phyloP scores from a whole-genome alignment of 495 filamentous ascomycete species.

The Tuber melanosporum region DNA sequence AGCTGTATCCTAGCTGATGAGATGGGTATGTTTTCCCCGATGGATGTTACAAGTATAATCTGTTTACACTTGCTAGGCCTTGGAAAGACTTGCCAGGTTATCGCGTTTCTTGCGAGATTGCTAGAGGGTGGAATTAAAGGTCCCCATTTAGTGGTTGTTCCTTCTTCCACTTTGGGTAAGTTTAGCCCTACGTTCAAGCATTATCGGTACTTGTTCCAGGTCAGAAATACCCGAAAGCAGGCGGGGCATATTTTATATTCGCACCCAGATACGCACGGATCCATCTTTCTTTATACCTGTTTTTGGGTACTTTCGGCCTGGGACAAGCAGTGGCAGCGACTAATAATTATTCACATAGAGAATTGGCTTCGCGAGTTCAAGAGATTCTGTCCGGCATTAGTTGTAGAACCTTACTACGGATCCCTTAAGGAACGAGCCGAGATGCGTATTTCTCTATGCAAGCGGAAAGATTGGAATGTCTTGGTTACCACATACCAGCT shows the following conservation, averaged over 20 bases:
- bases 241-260: neutral
- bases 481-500: constrained; percentile 86
- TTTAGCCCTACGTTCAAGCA: neutral
- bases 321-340: neutral
- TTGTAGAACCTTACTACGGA: constrained; percentile 76
- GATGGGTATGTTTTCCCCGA: constrained; percentile 56
- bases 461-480: constrained; percentile 65
- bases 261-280: neutral
- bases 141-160: constrained; percentile 83
- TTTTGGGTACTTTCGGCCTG: neutral
- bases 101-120: constrained; percentile 80
- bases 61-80: constrained; percentile 48
- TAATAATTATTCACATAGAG: constrained; percentile 48
- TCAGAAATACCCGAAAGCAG: neutral
- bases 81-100: constrained; percentile 95
- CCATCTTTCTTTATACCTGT: neutral
- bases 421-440: constrained; percentile 55
- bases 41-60: constrained; percentile 1
- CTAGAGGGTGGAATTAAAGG: constrained; percentile 60
- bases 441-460: constrained; percentile 60
- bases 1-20: constrained; percentile 93
- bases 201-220: neutral
- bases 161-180: constrained; percentile 65
- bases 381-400: constrained; percentile 70
- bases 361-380: constrained; percentile 92